Evolutionary conservation across 768 basidiomycete species (phyloP).

Genomic region (Kwoniella sp.): DNA sequence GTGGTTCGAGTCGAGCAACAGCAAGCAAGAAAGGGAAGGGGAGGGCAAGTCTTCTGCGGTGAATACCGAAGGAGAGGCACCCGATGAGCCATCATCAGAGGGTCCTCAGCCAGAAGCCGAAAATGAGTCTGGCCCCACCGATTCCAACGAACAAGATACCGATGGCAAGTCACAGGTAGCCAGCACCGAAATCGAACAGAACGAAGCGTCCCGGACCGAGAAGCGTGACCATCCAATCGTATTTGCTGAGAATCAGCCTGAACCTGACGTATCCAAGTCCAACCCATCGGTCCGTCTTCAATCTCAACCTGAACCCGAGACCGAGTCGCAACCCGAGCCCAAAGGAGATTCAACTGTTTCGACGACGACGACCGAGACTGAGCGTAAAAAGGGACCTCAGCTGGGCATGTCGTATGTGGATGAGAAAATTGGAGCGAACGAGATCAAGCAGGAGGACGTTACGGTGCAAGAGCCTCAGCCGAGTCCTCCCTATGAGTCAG

Average conservation of each 20-base stretch:
- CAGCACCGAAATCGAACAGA: neutral
- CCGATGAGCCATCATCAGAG: neutral
- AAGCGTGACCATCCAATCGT: neutral
- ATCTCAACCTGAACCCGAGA: neutral
- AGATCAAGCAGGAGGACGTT: neutral
- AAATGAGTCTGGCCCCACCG: neutral
- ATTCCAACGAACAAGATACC: neutral
- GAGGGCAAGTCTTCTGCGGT: neutral
- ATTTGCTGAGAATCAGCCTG: neutral
- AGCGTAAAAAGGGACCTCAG: neutral
- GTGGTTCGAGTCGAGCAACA: slow-evolving; percentile 5
- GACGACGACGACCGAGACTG: neutral
- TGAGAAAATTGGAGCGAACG: neutral
- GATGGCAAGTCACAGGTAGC: neutral
- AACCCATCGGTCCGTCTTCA: neutral
- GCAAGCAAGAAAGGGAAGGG: neutral
- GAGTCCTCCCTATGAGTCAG: neutral
- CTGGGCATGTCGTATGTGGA: neutral
- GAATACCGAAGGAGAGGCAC: slow-evolving; percentile 3
- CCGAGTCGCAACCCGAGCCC: neutral
- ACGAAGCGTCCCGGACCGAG: neutral
- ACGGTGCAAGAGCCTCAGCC: neutral
- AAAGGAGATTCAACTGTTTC: neutral
- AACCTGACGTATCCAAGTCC: neutral
- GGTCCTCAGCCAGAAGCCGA: neutral